Conservation (phyloP, 352 stramenopile species). For the Phytopythium cucurbitacearum region DNA sequence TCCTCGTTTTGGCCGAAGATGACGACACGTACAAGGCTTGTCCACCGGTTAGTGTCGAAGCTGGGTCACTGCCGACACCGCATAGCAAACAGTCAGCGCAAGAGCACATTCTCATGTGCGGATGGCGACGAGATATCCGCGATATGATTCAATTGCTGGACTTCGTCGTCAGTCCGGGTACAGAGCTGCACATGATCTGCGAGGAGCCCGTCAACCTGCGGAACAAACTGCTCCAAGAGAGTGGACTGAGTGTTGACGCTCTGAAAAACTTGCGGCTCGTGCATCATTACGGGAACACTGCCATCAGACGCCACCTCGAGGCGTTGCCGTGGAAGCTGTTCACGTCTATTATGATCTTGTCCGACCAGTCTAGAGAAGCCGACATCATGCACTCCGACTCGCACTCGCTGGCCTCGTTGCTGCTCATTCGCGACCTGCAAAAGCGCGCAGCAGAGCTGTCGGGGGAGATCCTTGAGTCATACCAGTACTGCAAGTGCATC, state of each 20-base stretch:
- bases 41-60: constrained; percentile 29
- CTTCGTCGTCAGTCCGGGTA: constrained; percentile 49
- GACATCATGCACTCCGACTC: constrained; percentile 88
- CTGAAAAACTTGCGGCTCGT: constrained; percentile 54
- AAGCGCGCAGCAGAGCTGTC: constrained; percentile 1
- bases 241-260: constrained; percentile 39
- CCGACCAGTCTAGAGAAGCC: constrained; percentile 58
- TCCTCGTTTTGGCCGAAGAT: constrained; percentile 85
- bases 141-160: constrained; percentile 87
- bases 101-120: constrained; percentile 84
- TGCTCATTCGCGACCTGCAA: constrained; percentile 84
- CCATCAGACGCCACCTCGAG: constrained; percentile 70
- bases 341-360: constrained; percentile 82
- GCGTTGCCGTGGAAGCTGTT: constrained; percentile 58
- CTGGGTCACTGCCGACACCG: constrained; percentile 21
- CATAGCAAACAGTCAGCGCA: constrained; percentile 15
- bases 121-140: constrained; percentile 86
- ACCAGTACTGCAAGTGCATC: constrained; percentile 65
- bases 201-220: constrained; percentile 62
- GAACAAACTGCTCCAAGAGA: constrained; percentile 55
- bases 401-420: constrained; percentile 75
- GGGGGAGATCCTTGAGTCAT: constrained; percentile 2
- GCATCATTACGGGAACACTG: constrained; percentile 78
- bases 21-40: constrained; percentile 84
- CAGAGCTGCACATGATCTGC: constrained; percentile 82